phyloP scores from a whole-genome alignment of 441 rosid species.

The Omphalea diandra region DNA sequence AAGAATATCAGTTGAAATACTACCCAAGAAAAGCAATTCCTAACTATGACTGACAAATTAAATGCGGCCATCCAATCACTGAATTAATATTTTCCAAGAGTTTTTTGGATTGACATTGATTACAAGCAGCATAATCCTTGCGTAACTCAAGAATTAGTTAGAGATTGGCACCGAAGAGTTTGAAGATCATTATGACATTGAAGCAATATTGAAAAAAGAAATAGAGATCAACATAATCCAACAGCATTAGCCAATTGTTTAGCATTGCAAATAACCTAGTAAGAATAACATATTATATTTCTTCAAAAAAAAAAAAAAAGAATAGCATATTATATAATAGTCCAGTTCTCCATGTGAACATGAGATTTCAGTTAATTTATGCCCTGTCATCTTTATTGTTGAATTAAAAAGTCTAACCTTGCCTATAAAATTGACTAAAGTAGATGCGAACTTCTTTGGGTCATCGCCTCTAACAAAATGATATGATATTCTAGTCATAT shows the following conservation, averaged over 20 bases:
- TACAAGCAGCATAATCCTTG: neutral
- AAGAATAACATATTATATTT: too few relatives aligned
- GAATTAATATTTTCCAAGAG: neutral
- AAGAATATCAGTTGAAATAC: too few relatives aligned
- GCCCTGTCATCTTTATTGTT: neutral
- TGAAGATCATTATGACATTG: neutral
- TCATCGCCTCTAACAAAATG: conserved; percentile 87
- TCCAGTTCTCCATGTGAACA: neutral
- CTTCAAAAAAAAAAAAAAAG: too few relatives aligned
- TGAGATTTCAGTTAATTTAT: neutral
- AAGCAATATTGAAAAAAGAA: neutral
- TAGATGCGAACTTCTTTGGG: conserved; percentile 70
- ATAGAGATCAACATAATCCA: neutral
- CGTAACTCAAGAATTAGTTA: neutral
- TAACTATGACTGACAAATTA: too few relatives aligned
- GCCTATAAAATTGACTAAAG: conserved; percentile 79
- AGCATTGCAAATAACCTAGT: too few relatives aligned
- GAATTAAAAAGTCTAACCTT: conserved; percentile 53
- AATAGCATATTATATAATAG: neutral
- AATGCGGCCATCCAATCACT: neutral
- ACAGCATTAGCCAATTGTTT: neutral
- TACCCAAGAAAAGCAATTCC: too few relatives aligned
- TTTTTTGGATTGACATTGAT: neutral
- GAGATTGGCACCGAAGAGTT: neutral
- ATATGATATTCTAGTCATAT: conserved; percentile 74